Evolutionary conservation across 2,329 filamentous ascomycete species (phyloP).

Genomic region (Mycosphaerelloides madeirae): DNA sequence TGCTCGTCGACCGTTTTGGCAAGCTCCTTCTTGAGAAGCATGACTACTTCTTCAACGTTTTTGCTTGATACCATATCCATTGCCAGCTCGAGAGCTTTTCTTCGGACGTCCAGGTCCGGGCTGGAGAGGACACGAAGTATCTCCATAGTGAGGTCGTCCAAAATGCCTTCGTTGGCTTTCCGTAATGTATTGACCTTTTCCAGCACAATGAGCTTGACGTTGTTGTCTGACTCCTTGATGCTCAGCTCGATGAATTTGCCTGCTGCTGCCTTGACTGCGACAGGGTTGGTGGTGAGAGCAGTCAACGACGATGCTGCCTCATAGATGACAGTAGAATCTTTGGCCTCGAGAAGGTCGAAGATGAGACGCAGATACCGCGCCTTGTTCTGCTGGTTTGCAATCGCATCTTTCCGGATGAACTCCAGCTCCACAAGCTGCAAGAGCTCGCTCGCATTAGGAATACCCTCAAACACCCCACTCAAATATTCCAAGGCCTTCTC

Average conservation of each 20-base stretch:
- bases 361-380: constrained; percentile 89
- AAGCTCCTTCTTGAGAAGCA: constrained; percentile 94
- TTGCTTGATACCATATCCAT: constrained; percentile 98
- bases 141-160: constrained; percentile 96
- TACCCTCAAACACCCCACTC: constrained; percentile 83
- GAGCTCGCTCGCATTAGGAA: constrained; percentile 90
- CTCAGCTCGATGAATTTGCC: constrained; percentile 94
- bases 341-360: constrained; percentile 91
- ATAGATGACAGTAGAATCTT: constrained; percentile 91
- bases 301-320: constrained; percentile 95
- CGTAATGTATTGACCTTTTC: constrained; percentile 87
- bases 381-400: constrained; percentile 92
- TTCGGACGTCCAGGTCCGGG: constrained; percentile 90
- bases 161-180: constrained; percentile 80
- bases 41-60: constrained; percentile 95
- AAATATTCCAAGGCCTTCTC: constrained; percentile 87
- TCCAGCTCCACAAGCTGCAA: constrained; percentile 90
- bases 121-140: constrained; percentile 91
- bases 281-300: constrained; percentile 88
- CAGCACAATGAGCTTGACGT: constrained; percentile 96
- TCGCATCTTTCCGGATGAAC: constrained; percentile 96
- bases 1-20: constrained; percentile 97
- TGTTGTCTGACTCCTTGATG: constrained; percentile 98
- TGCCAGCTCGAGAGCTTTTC: constrained; percentile 83
- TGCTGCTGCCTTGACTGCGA: constrained; percentile 94